Conservation (phyloP, 23 red algal genomes). For the Pyropia yezoensis region DNA sequence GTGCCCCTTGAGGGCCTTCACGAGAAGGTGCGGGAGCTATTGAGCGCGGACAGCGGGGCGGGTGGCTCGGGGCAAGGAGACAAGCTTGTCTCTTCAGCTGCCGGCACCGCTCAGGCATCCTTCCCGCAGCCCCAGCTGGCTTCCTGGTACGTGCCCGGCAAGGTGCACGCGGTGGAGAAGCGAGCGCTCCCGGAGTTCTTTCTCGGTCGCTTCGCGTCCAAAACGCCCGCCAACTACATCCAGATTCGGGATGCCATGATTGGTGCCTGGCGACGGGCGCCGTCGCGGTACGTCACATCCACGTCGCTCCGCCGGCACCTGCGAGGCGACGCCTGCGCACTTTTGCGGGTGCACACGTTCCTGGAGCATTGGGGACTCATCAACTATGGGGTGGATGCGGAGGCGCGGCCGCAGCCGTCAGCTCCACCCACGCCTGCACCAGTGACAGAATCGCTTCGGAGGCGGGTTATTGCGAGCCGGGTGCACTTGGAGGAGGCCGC, state of each 20-base stretch:
- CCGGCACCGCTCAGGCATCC: too few species aligned
- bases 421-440: background rate
- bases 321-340: conserved; percentile 83
- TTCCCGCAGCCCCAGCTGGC: too few species aligned
- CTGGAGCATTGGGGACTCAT: conserved; percentile 99
- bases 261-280: conserved; percentile 72
- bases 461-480: too few species aligned
- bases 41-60: too few species aligned
- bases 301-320: conserved; percentile 78
- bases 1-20: too few species aligned
- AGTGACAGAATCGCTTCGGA: conserved; percentile 2
- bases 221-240: conserved; percentile 82
- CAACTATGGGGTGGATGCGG: conserved; percentile 78
- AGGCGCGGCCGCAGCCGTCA: conserved; percentile 46
- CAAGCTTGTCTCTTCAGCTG: too few species aligned
- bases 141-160: too few species aligned
- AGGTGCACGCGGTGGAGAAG: conserved; percentile 83
- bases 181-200: conserved; percentile 86
- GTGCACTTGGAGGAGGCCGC: too few species aligned
- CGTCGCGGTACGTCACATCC: conserved; percentile 72
- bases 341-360: conserved; percentile 90
- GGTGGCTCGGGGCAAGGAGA: too few species aligned
- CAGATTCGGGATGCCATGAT: conserved; percentile 94
- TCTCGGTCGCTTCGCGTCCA: conserved; percentile 50
- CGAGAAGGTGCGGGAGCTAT: too few species aligned